A percentile compares a stretch with the other conserved stretches of the same genome.
phyloP scores from a whole-genome alignment of 495 filamentous ascomycete genomes.

The Emericellopsis terricola region DNA sequence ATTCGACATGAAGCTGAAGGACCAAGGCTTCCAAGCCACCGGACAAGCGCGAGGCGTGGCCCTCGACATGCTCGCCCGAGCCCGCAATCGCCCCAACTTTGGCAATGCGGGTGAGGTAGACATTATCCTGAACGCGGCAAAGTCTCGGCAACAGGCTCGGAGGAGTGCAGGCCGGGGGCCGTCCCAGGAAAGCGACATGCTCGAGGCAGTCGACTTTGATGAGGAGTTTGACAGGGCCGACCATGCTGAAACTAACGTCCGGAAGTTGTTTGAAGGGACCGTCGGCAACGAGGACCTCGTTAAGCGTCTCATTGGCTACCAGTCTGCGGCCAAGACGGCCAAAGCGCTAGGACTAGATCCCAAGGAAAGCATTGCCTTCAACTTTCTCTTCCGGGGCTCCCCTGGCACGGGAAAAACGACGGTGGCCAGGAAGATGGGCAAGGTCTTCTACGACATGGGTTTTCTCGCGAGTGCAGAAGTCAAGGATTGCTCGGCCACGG shows the following conservation, averaged over 20 bases:
- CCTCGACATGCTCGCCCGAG: constrained; percentile 30
- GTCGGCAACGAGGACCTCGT: constrained; percentile 44
- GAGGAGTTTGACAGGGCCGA: constrained; percentile 39
- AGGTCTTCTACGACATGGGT: constrained; percentile 56
- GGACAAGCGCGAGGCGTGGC: constrained; percentile 23
- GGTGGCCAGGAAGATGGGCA: constrained; percentile 52
- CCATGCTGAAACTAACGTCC: constrained; percentile 26
- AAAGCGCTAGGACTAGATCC: constrained; percentile 41
- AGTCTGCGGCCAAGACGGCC: constrained; percentile 33
- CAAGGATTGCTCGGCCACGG: constrained; percentile 39
- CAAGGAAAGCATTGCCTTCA: constrained; percentile 19
- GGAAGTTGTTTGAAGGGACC: constrained; percentile 40
- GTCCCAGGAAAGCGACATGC: constrained; percentile 5
- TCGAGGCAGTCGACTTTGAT: constrained; percentile 55
- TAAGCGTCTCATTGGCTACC: constrained; percentile 38
- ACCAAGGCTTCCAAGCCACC: constrained; percentile 25
- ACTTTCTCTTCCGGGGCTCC: constrained; percentile 24
- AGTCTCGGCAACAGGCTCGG: constrained; percentile 36
- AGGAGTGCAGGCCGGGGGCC: constrained; percentile 11
- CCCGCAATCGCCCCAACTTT: constrained; percentile 37
- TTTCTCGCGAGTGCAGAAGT: constrained; percentile 36
- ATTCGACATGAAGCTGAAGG: constrained; percentile 35
- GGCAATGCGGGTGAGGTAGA: constrained; percentile 49
- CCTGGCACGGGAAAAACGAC: constrained; percentile 57
- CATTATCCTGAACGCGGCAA: constrained; percentile 41